These are phyloP conservation scores for Luffa acutangula DNA, from an alignment of 306 rosid species.

Conservation along the genomic window DNA sequence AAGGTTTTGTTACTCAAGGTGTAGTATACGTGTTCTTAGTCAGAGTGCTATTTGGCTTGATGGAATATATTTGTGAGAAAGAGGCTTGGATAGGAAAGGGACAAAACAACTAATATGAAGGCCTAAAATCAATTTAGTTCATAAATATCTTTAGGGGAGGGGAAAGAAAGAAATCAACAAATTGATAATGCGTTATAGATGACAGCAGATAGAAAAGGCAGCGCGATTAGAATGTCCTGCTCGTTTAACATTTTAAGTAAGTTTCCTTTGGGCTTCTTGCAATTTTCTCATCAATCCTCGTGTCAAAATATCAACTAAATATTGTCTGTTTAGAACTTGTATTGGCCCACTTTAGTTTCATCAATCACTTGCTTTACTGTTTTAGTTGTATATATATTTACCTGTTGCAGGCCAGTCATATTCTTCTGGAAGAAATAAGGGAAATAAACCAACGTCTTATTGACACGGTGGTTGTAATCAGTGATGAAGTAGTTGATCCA, in stretches of 20 bases:
- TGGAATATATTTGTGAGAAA: no score
- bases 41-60: no score
- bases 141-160: no score
- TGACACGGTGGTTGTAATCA: slow-evolving; percentile 71
- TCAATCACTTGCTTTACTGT: not conserved
- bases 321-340: not conserved
- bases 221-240: not conserved
- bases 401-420: slow-evolving; percentile 59
- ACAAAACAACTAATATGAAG: no score
- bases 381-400: not conserved
- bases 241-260: not conserved
- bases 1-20: no score
- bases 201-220: not conserved
- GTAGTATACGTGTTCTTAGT: no score
- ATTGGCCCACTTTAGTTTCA: not conserved
- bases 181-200: not conserved
- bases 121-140: no score
- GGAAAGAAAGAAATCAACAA: no score
- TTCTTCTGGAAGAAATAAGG: slow-evolving; percentile 79
- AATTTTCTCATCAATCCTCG: not conserved
- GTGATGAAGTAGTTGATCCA: slow-evolving; percentile 65
- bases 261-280: not conserved
- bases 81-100: no score
- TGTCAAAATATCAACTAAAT: not conserved
- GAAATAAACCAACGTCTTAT: slow-evolving; percentile 71